A percentile compares a stretch with the other conserved stretches of the same genome.
These are phyloP conservation scores for Theobroma grandiflorum DNA, from an alignment of 441 rosid species.

Conservation along the genomic window DNA sequence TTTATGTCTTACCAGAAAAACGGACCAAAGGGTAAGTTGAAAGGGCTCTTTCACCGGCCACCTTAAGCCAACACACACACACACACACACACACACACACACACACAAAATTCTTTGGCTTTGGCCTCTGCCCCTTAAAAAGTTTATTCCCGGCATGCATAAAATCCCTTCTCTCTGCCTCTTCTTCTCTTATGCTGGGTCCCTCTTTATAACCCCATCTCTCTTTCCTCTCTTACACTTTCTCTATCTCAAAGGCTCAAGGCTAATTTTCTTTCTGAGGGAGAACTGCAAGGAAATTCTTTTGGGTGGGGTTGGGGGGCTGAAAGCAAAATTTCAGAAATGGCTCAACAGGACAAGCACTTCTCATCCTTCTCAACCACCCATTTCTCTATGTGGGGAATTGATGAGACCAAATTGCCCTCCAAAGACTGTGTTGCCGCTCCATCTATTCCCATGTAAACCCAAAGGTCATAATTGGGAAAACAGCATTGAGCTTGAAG, in stretches of 20 bases:
- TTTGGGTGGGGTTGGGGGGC: conserved; percentile 36
- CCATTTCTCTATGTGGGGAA: conserved; percentile 27
- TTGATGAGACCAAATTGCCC: conserved; percentile 38
- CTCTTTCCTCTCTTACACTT: neutral
- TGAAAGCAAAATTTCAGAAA: neutral
- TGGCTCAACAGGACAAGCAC: conserved; percentile 46
- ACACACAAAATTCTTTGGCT: conserved; percentile 19
- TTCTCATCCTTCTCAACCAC: conserved; percentile 60
- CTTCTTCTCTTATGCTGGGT: conserved; percentile 23
- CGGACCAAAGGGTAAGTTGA: conserved; percentile 58
- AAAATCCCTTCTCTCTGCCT: conserved; percentile 1
- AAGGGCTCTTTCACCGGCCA: conserved; percentile 65
- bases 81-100: conserved; percentile 30
- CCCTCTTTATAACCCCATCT: conserved; percentile 34
- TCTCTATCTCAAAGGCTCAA: neutral
- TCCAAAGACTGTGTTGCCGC: neutral
- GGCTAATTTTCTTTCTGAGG: conserved; percentile 9
- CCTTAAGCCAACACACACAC: conserved; percentile 34
- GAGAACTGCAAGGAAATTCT: conserved; percentile 11
- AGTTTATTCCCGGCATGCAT: conserved; percentile 31
- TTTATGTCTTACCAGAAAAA: conserved; percentile 37
- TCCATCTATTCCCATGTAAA: neutral
- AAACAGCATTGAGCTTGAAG: conserved; percentile 23
- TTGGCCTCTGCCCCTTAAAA: conserved; percentile 4
- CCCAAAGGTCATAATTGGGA: conserved; percentile 34